Evolutionary conservation across 2,329 filamentous ascomycete genomes (phyloP).

Genomic region (Ilyonectria destructans): DNA sequence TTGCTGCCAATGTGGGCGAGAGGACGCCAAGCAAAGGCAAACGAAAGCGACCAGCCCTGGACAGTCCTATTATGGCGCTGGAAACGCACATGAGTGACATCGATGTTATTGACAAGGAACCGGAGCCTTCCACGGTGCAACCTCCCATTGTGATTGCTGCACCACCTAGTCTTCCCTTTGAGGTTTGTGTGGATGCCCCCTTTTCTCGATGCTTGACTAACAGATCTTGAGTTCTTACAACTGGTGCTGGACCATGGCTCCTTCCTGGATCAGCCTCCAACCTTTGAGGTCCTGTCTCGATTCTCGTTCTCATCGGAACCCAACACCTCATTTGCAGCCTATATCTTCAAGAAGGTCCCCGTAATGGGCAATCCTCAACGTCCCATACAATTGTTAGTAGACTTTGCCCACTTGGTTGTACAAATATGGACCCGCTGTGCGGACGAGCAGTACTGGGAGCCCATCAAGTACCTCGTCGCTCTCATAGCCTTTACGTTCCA

Average conservation of each 20-base stretch:
- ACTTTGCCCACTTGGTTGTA: conserved; percentile 76
- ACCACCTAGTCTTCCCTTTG: conserved; percentile 59
- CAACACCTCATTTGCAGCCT: conserved; percentile 74
- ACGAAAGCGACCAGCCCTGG: conserved; percentile 76
- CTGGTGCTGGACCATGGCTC: conserved; percentile 76
- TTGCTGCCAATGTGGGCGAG: conserved; percentile 64
- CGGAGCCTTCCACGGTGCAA: conserved; percentile 35
- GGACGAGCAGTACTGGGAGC: conserved; percentile 74
- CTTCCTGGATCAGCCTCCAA: conserved; percentile 70
- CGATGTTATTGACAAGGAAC: conserved; percentile 53
- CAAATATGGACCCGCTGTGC: conserved; percentile 79
- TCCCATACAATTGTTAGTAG: conserved; percentile 72
- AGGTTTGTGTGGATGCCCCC: conserved; percentile 56
- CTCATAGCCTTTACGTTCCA: conserved; percentile 77
- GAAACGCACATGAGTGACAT: conserved; percentile 66
- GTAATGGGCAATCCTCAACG: conserved; percentile 66
- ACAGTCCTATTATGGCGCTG: conserved; percentile 78
- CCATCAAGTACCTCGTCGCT: conserved; percentile 77
- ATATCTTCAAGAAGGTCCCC: conserved; percentile 79
- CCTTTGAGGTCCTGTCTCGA: conserved; percentile 78
- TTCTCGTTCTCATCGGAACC: conserved; percentile 78
- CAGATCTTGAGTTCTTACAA: conserved; percentile 68
- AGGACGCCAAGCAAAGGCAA: conserved; percentile 79
- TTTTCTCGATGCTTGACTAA: conserved; percentile 43
- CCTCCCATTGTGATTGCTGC: conserved; percentile 43